Evolutionary conservation across 208 protist genomes (phyloP), one percentile per base, ranked within the genome.

Genomic region (Leptomonas pyrrhocoris): DNA sequence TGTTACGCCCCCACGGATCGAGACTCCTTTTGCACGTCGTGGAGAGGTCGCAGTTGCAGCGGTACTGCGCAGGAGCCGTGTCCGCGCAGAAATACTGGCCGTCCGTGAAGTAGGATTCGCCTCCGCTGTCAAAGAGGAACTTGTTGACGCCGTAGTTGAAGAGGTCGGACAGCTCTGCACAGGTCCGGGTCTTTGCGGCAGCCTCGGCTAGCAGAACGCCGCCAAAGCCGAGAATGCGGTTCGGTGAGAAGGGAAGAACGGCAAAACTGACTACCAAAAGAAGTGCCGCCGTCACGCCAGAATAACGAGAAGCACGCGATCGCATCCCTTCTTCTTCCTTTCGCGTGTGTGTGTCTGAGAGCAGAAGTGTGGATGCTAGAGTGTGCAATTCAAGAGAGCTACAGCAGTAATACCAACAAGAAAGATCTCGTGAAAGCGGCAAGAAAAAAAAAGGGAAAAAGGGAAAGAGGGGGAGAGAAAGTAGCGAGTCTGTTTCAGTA

Each of bases 1-100:
- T 87, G 64, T 95, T 67, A 21, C 58, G 61, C 4, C 83, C 85
- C 81, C 73, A 79, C 9, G 76, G 77, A 19, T 80, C 64, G 18
- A 12, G n/a, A 12, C 55, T 48, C 36, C 18, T 18, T 25, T 79
- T 74, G 70, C 78, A 84, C 11, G 54, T 69, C 0, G 49, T 70
- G 21, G 53, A 15, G 19, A 51, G 4, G 31, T 57, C 64, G 55
- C 84, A 90, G 15, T 49, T 25, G 57, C 78, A 90, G 9, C 28
- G 66, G 21, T 74, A 67, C 30, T 72, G 77, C 13, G 64, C 70
- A 0, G 66, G 67, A 0, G 58, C 62, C 3, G 53, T 57, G 31
- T 62, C 38, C 0, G 53, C 61, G 31, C 77, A 85, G 51, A 89
- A 84, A 61, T 81, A 83, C 19, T 76, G 49, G 0, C 55, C 28